A percentile compares a stretch with the other conserved stretches of the same genome.
These are phyloP conservation scores for Paradendryphiella salina DNA, from an alignment of 2,329 filamentous ascomycete species.

Conservation along the genomic window DNA sequence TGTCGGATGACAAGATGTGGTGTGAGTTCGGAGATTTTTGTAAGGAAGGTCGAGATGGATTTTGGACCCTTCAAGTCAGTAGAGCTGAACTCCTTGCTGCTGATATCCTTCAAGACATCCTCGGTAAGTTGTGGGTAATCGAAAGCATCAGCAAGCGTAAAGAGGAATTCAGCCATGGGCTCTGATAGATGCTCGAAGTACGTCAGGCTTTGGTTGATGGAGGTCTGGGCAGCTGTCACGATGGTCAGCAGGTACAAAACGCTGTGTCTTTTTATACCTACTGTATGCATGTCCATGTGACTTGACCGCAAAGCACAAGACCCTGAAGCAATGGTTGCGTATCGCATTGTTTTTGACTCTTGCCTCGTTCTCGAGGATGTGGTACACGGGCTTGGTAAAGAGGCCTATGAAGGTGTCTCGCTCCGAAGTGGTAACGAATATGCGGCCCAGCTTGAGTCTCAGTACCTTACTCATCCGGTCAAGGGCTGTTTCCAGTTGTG, in stretches of 20 bases:
- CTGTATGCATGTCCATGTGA: constrained; percentile 97
- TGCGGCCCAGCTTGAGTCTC: constrained; percentile 86
- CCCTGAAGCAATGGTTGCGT: constrained; percentile 96
- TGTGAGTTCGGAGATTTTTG: constrained; percentile 88
- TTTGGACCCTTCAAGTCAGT: constrained; percentile 96
- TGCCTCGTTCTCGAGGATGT: constrained; percentile 91
- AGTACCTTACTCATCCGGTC: constrained; percentile 96
- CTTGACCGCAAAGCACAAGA: constrained; percentile 94
- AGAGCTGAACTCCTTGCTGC: constrained; percentile 96
- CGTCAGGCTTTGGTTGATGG: constrained; percentile 94
- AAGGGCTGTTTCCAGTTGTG: constrained; percentile 83
- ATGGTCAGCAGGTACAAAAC: constrained; percentile 16
- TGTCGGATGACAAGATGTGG: constrained; percentile 95
- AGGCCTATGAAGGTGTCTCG: constrained; percentile 92
- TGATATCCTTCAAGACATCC: constrained; percentile 89
- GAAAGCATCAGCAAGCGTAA: constrained; percentile 95
- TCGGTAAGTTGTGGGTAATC: constrained; percentile 95
- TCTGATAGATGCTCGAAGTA: constrained; percentile 99
- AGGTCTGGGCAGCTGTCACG: constrained; percentile 81
- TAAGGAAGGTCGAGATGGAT: constrained; percentile 90
- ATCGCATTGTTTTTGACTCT: constrained; percentile 86
- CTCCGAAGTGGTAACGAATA: constrained; percentile 95
- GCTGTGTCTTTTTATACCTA: constrained; percentile 49
- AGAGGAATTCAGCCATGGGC: constrained; percentile 97
- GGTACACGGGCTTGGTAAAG: constrained; percentile 89